Base-by-base conservation (phyloP, 2,329 filamentous ascomycete genomes). In the Fusarium zealandicum region DNA sequence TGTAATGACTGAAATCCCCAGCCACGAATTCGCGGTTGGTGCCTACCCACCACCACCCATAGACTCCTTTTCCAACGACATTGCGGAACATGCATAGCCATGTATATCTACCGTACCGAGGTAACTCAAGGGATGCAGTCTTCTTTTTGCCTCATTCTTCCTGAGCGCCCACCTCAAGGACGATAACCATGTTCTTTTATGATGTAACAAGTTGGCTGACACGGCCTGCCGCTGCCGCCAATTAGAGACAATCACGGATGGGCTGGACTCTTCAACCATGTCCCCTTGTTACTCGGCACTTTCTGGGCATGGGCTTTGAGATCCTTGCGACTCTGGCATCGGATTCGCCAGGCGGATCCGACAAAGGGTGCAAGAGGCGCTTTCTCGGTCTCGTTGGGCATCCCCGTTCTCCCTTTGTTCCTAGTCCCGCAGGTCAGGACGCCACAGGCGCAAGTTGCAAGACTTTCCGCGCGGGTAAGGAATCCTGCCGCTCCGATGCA, bases 361-460 rank as follows among this genome's bases (percentile, higher is more conserved):
- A 25, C 9, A 25, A 2, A n/a, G n/a, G n/a, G n/a, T n/a, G n/a
- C n/a, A n/a, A n/a, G n/a, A n/a, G n/a, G n/a, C n/a, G n/a, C n/a
- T n/a, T n/a, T n/a, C n/a, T n/a, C n/a, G n/a, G n/a, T n/a, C n/a
- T n/a, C n/a, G n/a, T n/a, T n/a, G n/a, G n/a, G n/a, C n/a, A n/a
- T 9, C 22, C 8, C 8, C 22, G 22, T 25, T 62, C 54, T 49
- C 18, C 45, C 59, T 61, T 63, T 55, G 51, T 56, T 49, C 38
- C 54, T 57, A 47, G 44, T 37, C 39, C 46, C 20, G 32, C 31
- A 31, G 32, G 28, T 46, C 31, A 41, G 47, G 36, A 59, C 45
- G 58, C 44, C 54, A 56, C 22, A 31, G 18, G 41, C 54, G 36
- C 41, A 51, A 46, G 42, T 63, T 55, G n/a, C n/a, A n/a, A n/a